phyloP scores from a whole-genome alignment of 169 alveolate genomes.

The Besnoitia besnoiti region DNA sequence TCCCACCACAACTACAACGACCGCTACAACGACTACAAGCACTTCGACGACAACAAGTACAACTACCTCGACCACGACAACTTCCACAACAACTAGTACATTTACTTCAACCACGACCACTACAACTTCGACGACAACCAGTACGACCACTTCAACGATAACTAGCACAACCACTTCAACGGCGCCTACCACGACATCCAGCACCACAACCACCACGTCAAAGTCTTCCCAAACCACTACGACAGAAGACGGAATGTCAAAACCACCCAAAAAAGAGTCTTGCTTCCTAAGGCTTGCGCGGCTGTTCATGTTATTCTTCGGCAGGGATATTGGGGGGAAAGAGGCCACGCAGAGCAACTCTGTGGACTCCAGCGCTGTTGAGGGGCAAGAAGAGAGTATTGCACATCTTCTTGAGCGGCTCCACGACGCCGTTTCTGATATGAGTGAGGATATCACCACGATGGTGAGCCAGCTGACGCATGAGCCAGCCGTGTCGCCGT shows the following conservation, averaged over 20 bases:
- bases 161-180: not conserved
- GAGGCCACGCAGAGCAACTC: not conserved
- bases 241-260: not conserved
- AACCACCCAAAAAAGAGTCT: not conserved
- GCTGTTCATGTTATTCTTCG: not conserved
- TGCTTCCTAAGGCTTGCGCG: not conserved
- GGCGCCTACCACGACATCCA: not conserved
- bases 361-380: not conserved
- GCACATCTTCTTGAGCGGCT: not conserved
- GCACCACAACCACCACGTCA: not conserved
- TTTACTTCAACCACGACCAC: not conserved
- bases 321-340: not conserved
- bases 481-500: not conserved
- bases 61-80: not conserved
- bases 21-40: not conserved
- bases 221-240: not conserved
- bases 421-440: not conserved
- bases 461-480: not conserved
- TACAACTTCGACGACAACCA: not conserved
- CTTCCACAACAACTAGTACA: not conserved
- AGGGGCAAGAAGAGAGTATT: not conserved
- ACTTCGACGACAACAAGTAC: not conserved
- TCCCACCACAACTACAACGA: not conserved
- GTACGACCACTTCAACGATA: not conserved
- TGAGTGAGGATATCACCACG: not conserved